A percentile compares a stretch with the other conserved stretches of the same genome.
These are phyloP conservation scores for Microascus cirrosus DNA, from an alignment of 2,329 filamentous ascomycete genomes.

Conservation along the genomic window DNA sequence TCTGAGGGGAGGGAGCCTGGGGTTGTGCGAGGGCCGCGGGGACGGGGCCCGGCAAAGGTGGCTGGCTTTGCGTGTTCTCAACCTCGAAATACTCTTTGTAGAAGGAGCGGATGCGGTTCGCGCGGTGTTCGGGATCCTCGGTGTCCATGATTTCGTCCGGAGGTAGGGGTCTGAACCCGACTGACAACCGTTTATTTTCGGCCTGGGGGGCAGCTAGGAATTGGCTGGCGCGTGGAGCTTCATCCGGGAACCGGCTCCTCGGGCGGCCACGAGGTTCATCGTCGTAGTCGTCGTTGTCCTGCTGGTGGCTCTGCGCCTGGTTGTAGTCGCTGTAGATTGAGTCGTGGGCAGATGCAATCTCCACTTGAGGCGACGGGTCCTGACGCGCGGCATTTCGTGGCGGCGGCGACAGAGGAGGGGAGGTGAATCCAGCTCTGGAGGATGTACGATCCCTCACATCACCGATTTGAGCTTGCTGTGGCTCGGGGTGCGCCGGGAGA, in stretches of 20 bases:
- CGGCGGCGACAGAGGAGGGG: background rate
- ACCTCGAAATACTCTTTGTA: constrained; percentile 99
- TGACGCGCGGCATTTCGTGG: constrained; percentile 5
- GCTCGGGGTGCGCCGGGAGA: background rate
- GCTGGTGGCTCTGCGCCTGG: constrained; percentile 11
- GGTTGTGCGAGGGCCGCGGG: background rate
- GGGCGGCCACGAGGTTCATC: constrained; percentile 24
- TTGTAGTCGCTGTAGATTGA: constrained; percentile 6
- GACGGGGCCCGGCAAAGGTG: constrained; percentile 22
- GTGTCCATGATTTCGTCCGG: constrained; percentile 67
- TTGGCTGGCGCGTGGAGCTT: constrained; percentile 16
- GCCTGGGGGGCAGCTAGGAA: constrained; percentile 42
- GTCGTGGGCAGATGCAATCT: constrained; percentile 5
- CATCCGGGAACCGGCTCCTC: constrained; percentile 13
- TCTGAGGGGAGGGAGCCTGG: background rate
- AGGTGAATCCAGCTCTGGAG: background rate
- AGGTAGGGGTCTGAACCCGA: constrained; percentile 74
- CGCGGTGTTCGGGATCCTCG: constrained; percentile 87
- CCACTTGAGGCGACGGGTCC: background rate
- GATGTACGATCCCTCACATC: background rate
- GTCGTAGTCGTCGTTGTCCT: constrained; percentile 13
- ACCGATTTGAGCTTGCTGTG: background rate
- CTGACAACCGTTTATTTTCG: constrained; percentile 49
- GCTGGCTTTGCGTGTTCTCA: constrained; percentile 54
- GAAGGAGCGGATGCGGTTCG: constrained; percentile 94